Conservation (phyloP, 2,329 filamentous ascomycete species). For the Myriosclerotinia scirpicola region DNA sequence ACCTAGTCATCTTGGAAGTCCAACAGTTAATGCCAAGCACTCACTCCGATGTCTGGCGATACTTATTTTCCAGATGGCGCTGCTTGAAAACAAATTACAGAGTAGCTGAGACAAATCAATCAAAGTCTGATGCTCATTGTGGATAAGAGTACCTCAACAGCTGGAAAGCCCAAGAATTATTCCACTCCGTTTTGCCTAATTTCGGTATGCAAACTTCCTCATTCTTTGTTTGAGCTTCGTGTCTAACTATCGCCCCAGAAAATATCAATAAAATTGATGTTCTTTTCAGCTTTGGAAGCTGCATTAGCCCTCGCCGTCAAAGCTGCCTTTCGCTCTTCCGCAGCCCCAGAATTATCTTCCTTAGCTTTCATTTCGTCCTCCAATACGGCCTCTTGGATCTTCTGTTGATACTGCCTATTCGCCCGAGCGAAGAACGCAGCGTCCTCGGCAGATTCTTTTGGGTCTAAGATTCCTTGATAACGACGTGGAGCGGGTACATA, state of each 20-base stretch:
- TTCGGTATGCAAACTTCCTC: fast-evolving
- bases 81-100: not conserved
- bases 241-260: not conserved
- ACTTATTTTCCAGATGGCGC: not conserved
- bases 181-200: too few relatives aligned
- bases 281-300: too few relatives aligned
- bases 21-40: not conserved
- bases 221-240: too few relatives aligned
- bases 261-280: not conserved
- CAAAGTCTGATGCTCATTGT: not conserved
- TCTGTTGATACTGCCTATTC: not conserved
- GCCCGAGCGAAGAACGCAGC: constrained; percentile 1
- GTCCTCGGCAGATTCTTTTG: not conserved
- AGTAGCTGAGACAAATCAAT: not conserved
- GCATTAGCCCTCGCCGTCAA: not conserved
- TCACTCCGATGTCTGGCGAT: too few relatives aligned
- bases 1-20: not conserved
- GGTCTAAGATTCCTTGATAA: not conserved
- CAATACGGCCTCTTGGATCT: not conserved
- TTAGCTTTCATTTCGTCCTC: not conserved
- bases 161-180: too few relatives aligned
- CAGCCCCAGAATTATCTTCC: not conserved
- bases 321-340: not conserved
- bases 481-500: not conserved
- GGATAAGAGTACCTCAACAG: not conserved